Percentiles rank a stretch among this genome's conserved stretches.
These are phyloP conservation scores for Rubia balearica DNA, from an alignment of 305 asterid genomes.

Conservation along the genomic window DNA sequence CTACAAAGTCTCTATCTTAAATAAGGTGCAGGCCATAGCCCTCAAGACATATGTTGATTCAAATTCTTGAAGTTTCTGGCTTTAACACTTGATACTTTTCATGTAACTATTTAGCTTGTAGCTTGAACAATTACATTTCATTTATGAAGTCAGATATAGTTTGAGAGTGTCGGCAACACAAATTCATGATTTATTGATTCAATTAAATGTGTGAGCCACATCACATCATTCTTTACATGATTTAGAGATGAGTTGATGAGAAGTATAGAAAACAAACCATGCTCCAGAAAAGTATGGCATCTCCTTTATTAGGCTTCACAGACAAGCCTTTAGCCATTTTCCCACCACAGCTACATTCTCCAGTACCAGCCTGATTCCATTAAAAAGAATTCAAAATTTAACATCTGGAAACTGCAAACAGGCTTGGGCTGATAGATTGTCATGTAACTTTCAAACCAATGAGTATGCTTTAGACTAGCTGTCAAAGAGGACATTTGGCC, in stretches of 20 bases:
- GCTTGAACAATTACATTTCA: not conserved
- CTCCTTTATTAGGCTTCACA: constrained; percentile 80
- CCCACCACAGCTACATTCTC: constrained; percentile 84
- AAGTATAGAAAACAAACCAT: constrained; percentile 52
- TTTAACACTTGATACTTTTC: not conserved
- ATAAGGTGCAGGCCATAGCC: not conserved
- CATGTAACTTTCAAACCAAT: not conserved
- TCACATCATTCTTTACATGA: not conserved
- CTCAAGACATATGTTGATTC: not conserved
- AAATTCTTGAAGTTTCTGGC: not conserved
- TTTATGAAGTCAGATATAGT: not conserved
- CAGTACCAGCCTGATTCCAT: constrained; percentile 63
- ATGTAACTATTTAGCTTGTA: not conserved
- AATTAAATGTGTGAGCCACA: not conserved
- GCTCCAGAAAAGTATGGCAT: constrained; percentile 97
- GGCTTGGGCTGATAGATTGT: constrained; percentile 9
- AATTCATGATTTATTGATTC: not conserved
- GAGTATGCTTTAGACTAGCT: not conserved
- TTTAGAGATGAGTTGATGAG: not conserved
- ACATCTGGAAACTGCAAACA: constrained; percentile 7
- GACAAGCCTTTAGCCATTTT: constrained; percentile 63
- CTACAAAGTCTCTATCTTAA: not conserved
- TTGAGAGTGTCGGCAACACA: not conserved
- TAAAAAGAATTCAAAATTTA: constrained; percentile 12
- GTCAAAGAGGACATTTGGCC: not conserved